These are phyloP conservation scores for Phoenix roebelenii DNA, from an alignment of 176 grass and related monocot genomes.

Conservation along the genomic window DNA sequence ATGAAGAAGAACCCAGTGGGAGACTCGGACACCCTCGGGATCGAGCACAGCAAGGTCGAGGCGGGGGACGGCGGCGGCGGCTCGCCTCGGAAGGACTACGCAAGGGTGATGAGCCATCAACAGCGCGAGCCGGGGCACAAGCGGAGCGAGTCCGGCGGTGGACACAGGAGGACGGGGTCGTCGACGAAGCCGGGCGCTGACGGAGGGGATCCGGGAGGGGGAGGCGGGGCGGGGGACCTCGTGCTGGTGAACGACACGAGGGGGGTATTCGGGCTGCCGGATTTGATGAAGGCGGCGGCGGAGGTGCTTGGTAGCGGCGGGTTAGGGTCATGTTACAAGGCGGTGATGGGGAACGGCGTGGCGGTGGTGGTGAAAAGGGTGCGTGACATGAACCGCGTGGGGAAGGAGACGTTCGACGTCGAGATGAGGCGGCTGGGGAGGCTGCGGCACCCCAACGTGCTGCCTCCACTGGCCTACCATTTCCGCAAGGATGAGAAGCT, in stretches of 20 bases:
- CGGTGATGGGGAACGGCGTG: slow-evolving; percentile 55
- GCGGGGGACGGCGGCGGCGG: background rate
- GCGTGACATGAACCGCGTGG: slow-evolving; percentile 64
- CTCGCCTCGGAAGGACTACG: background rate
- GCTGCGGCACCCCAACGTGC: slow-evolving; percentile 51
- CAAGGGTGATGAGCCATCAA: too few species aligned
- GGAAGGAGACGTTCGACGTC: slow-evolving; percentile 61
- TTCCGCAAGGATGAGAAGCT: slow-evolving; percentile 86
- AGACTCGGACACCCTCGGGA: slow-evolving; percentile 16
- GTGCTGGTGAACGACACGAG: slow-evolving; percentile 66
- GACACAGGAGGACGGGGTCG: slow-evolving; percentile 8
- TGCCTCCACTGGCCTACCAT: slow-evolving; percentile 65
- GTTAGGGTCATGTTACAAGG: slow-evolving; percentile 71
- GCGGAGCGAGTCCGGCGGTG: slow-evolving; percentile 12
- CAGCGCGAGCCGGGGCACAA: background rate
- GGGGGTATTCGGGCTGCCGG: slow-evolving; percentile 57
- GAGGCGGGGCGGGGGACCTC: slow-evolving; percentile 23
- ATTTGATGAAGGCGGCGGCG: slow-evolving; percentile 87
- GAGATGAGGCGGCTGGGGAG: slow-evolving; percentile 53
- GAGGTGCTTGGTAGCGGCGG: slow-evolving; percentile 67
- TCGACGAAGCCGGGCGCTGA: slow-evolving; percentile 1
- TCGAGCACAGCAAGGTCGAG: slow-evolving; percentile 2
- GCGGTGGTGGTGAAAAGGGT: slow-evolving; percentile 65
- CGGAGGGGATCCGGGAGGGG: slow-evolving; percentile 1
- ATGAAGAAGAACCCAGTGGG: slow-evolving; percentile 2